Percentiles rank a stretch among this genome's conserved stretches.
Conservation (phyloP, 768 basidiomycete genomes). For the Mycena metata region DNA sequence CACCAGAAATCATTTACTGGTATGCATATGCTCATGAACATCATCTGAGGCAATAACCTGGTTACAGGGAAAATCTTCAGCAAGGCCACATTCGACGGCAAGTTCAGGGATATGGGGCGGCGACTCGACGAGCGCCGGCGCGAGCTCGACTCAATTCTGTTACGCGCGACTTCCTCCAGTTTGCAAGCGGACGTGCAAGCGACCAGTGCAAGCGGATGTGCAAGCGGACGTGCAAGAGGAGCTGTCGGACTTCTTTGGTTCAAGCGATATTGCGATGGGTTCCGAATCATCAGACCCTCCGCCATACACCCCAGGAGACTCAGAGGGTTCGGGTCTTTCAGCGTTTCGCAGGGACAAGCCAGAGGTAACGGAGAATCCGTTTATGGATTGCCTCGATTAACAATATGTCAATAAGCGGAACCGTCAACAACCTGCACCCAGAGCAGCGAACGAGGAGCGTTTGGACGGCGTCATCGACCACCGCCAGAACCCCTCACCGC, state of each 20-base stretch:
- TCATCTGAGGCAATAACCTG: too few species aligned
- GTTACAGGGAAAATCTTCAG: neutral
- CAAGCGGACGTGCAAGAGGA: neutral
- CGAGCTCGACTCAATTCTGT: neutral
- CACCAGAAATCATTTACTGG: neutral
- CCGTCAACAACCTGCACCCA: too few species aligned
- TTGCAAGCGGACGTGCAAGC: neutral
- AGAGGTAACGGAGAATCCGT: too few species aligned
- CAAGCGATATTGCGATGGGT: neutral
- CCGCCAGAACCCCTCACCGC: too few species aligned
- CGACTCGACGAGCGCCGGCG: conserved; percentile 4
- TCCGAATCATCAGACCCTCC: too few species aligned
- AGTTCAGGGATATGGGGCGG: neutral
- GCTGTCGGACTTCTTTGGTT: neutral
- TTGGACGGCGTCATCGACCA: too few species aligned
- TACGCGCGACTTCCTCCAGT: neutral
- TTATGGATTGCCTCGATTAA: too few species aligned
- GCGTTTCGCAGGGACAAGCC: too few species aligned
- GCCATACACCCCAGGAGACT: too few species aligned
- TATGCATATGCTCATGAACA: neutral
- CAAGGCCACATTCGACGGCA: neutral
- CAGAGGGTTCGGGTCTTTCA: too few species aligned
- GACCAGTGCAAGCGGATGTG: neutral
- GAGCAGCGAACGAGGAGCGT: too few species aligned
- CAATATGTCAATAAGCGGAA: too few species aligned